Percentiles rank a stretch among this genome's conserved stretches.
phyloP scores from a whole-genome alignment of 2,329 filamentous ascomycete species.

The Nothophoma quercina region DNA sequence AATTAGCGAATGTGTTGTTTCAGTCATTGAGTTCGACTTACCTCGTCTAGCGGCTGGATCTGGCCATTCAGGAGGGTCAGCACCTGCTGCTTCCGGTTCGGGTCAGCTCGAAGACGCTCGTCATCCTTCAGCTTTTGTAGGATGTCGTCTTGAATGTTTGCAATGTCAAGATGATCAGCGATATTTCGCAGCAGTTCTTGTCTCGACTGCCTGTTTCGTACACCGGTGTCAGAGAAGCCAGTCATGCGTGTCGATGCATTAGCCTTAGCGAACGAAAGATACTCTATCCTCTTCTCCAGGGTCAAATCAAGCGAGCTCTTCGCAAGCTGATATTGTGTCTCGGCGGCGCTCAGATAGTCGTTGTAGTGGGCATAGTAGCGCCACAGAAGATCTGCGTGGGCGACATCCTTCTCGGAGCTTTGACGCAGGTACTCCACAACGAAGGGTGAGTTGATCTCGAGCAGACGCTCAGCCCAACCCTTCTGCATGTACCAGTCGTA shows the following conservation, averaged over 20 bases:
- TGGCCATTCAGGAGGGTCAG: slow-evolving; percentile 75
- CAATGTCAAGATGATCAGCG: slow-evolving; percentile 85
- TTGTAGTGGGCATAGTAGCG: slow-evolving; percentile 87
- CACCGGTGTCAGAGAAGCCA: slow-evolving; percentile 66
- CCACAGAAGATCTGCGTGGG: slow-evolving; percentile 90
- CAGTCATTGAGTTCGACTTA: slow-evolving; percentile 58
- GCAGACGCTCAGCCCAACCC: slow-evolving; percentile 83
- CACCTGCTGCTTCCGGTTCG: slow-evolving; percentile 69
- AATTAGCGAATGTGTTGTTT: slow-evolving; percentile 28
- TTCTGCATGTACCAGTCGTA: slow-evolving; percentile 96
- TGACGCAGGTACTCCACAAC: slow-evolving; percentile 86
- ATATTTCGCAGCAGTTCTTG: slow-evolving; percentile 87
- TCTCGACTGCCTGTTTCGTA: slow-evolving; percentile 71
- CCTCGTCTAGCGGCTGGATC: slow-evolving; percentile 77
- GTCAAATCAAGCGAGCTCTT: slow-evolving; percentile 80
- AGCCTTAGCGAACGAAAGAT: slow-evolving; percentile 88
- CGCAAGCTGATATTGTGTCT: slow-evolving; percentile 83
- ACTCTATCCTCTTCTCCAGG: slow-evolving; percentile 86
- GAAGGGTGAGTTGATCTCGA: slow-evolving; percentile 83
- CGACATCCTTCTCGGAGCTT: slow-evolving; percentile 73
- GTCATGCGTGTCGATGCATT: slow-evolving; percentile 86
- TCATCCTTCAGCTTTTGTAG: slow-evolving; percentile 80
- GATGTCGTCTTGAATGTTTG: slow-evolving; percentile 93
- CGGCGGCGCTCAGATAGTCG: slow-evolving; percentile 84
- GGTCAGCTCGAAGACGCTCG: slow-evolving; percentile 64